Conservation (phyloP, 2,329 filamentous ascomycete species). For the Biscogniauxia marginata region DNA sequence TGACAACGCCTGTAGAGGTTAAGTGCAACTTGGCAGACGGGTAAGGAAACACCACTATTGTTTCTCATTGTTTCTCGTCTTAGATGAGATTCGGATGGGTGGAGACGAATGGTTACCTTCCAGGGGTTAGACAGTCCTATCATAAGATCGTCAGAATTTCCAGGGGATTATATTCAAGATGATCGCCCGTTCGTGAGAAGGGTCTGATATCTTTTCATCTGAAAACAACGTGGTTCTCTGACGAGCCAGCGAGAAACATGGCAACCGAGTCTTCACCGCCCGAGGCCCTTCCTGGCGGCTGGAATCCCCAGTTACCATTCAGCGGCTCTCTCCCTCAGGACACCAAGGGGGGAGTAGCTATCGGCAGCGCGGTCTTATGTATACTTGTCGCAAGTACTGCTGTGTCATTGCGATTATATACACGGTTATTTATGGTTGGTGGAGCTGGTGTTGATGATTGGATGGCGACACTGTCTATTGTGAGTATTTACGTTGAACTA, state of each 20-base stretch:
- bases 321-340: constrained; percentile 1
- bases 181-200: not conserved
- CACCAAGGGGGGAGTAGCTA: not conserved
- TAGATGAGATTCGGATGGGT: not conserved
- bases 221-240: not conserved
- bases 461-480: constrained; percentile 2
- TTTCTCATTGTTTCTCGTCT: not conserved
- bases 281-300: not conserved
- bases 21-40: not conserved
- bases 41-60: not conserved
- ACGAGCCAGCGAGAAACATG: not conserved
- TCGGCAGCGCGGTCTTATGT: not conserved
- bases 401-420: constrained; percentile 3
- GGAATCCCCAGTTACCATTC: not conserved
- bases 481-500: not conserved
- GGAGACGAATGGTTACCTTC: not conserved
- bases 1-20: not conserved
- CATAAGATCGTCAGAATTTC: not conserved
- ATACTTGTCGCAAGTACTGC: not conserved
- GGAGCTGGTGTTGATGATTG: constrained; percentile 3
- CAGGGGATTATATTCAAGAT: not conserved
- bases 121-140: not conserved
- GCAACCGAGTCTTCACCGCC: not conserved
- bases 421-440: not conserved
- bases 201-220: not conserved